Conservation (phyloP, 805 yeast genomes). For the Wickerhamiella hasegawae region DNA sequence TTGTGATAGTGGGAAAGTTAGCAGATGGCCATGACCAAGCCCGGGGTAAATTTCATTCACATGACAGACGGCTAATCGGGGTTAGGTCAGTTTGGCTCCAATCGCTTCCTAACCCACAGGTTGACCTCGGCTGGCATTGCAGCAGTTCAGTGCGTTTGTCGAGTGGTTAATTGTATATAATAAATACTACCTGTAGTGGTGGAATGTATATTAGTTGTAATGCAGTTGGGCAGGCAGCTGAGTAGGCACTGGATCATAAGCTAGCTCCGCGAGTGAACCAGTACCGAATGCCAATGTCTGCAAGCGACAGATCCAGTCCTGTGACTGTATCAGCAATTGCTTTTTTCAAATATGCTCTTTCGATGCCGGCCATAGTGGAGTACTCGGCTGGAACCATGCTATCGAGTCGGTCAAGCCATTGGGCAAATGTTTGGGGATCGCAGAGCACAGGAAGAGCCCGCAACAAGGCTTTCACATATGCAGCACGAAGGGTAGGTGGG, state of each 20-base stretch:
- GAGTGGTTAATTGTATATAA: too few species aligned
- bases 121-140: too few species aligned
- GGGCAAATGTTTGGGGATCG: conserved; percentile 26
- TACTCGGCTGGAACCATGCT: conserved; percentile 21
- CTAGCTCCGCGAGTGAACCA: conserved; percentile 13
- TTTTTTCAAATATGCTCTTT: conserved; percentile 10
- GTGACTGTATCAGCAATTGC: conserved; percentile 11
- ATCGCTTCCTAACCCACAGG: too few species aligned
- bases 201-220: too few species aligned
- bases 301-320: conserved; percentile 11
- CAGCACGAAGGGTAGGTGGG: conserved; percentile 29
- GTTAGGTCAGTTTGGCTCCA: too few species aligned
- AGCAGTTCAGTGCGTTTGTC: too few species aligned
- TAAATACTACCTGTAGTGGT: too few species aligned
- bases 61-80: too few species aligned
- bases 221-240: too few species aligned
- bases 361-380: conserved; percentile 6
- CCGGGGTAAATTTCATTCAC: too few species aligned
- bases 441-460: conserved; percentile 34
- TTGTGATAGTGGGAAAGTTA: neutral
- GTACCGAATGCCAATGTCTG: conserved; percentile 20
- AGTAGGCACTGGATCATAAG: too few species aligned
- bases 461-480: conserved; percentile 32
- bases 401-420: conserved; percentile 32
- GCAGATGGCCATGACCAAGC: too few species aligned